Evolutionary conservation across 2,329 filamentous ascomycete species (phyloP).

Genomic region (Pseudocercospora macadamiae): DNA sequence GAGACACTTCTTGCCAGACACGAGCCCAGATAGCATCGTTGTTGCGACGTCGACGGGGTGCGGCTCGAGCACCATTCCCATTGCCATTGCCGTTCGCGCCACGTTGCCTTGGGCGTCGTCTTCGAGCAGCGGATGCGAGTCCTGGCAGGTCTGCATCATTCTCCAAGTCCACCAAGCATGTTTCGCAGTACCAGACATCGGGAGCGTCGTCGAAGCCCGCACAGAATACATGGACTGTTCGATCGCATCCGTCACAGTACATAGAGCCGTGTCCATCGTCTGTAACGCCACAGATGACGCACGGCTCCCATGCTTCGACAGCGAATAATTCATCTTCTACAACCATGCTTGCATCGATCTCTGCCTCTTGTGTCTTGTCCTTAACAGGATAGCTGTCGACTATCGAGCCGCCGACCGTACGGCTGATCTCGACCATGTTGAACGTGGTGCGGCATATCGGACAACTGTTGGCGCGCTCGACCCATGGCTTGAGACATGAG

Average conservation of each 20-base stretch:
- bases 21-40: slow-evolving; percentile 67
- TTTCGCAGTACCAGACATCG: slow-evolving; percentile 80
- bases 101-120: slow-evolving; percentile 26
- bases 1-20: slow-evolving; percentile 90
- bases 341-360: slow-evolving; percentile 81
- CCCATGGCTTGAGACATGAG: slow-evolving; percentile 90
- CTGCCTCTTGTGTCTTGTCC: slow-evolving; percentile 86
- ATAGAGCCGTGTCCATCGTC: slow-evolving; percentile 84
- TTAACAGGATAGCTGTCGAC: slow-evolving; percentile 67
- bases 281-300: slow-evolving; percentile 78
- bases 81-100: slow-evolving; percentile 15
- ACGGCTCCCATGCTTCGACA: slow-evolving; percentile 66
- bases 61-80: slow-evolving; percentile 10
- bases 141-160: slow-evolving; percentile 33
- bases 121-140: slow-evolving; percentile 29
- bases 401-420: slow-evolving; percentile 67
- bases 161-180: slow-evolving; percentile 58
- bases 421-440: slow-evolving; percentile 84
- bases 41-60: slow-evolving; percentile 33
- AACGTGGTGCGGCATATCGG: slow-evolving; percentile 94
- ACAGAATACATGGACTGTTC: slow-evolving; percentile 88
- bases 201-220: slow-evolving; percentile 70
- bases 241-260: slow-evolving; percentile 89
- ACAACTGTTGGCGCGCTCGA: slow-evolving; percentile 94
- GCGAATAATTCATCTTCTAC: slow-evolving; percentile 60